Evolutionary conservation across 148 eudicot species (phyloP), one percentile per base, ranked within the genome.

Genomic region (Pharnaceum exiguum): DNA sequence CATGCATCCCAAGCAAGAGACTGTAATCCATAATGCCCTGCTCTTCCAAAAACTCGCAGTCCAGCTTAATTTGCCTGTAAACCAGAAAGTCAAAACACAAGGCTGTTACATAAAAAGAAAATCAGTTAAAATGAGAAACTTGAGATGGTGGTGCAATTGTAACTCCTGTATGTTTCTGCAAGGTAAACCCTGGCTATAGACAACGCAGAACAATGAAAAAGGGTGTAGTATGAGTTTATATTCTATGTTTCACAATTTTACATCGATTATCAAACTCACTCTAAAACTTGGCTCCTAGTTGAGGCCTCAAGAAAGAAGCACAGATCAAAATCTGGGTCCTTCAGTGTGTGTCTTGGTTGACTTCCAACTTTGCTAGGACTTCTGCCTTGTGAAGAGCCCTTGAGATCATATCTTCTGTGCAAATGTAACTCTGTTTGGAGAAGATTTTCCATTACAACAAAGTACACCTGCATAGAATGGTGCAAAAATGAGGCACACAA

Each of bases 301-400:
- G 65, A 30, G 10, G 67, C 25, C 19, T 72, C 46, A 12, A 77
- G 50, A 36, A 59, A 68, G 38, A 77, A 77, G 63, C 74, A 77
- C 19, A 72, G 51, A 65, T 77, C 74, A 9, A 77, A 72, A 51
- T 72, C 81, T 16, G 51, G 30, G 44, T 77, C 81, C 62, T 77
- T 72, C 17, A 77, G 33, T 10, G 74, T 69, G 23, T 43, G 11
- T 51, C 59, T 56, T 18, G 57, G 23, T 12, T 42, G 65, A 50
- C 32, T 19, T 56, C 42, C 62, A 27, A 40, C 3, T 65, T 48
- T 72, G n/a, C 48, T 64, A n/a, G 66, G 65, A 38, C 53, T 64
- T 64, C 80, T 63, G 38, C 80, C 74, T 64, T 72, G 73, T 46
- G 77, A 45, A 16, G 81, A 68, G 52, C 81, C 77, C 72, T 77